phyloP scores from a whole-genome alignment of 2,329 filamentous ascomycete species.

The Colletotrichum sp. region DNA sequence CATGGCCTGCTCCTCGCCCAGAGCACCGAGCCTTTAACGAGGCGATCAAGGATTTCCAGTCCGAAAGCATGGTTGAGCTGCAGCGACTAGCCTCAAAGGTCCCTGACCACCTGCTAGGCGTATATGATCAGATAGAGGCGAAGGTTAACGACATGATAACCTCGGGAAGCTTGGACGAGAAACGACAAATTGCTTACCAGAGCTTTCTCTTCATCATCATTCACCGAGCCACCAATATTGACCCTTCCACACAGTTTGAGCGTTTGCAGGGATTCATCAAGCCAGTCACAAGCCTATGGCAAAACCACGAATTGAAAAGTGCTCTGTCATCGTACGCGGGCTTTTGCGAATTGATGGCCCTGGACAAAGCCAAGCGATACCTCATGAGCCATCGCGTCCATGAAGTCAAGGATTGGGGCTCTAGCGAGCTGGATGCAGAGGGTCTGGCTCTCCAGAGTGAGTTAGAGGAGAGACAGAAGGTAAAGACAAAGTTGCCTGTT shows the following conservation, averaged over 20 bases:
- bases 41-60: slow-evolving; percentile 86
- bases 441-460: slow-evolving; percentile 80
- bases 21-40: slow-evolving; percentile 80
- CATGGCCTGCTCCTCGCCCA: slow-evolving; percentile 75
- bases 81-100: slow-evolving; percentile 89
- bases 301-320: slow-evolving; percentile 68
- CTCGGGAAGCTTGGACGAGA: slow-evolving; percentile 77
- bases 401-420: slow-evolving; percentile 82
- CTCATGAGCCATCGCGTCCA: slow-evolving; percentile 75
- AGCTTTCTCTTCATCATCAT: slow-evolving; percentile 95
- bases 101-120: slow-evolving; percentile 85
- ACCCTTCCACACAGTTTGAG: slow-evolving; percentile 71
- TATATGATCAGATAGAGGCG: slow-evolving; percentile 85
- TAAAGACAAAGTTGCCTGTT: slow-evolving; percentile 26
- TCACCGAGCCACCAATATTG: slow-evolving; percentile 80
- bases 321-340: slow-evolving; percentile 76
- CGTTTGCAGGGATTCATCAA: slow-evolving; percentile 79
- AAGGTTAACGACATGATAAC: slow-evolving; percentile 83
- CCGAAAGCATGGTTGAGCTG: slow-evolving; percentile 83
- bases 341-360: slow-evolving; percentile 80
- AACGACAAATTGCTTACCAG: slow-evolving; percentile 82
- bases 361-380: slow-evolving; percentile 83
- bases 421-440: slow-evolving; percentile 76
- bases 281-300: slow-evolving; percentile 85
- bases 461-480: slow-evolving; percentile 77